Conservation (phyloP, 2,329 filamentous ascomycete genomes). For the Neonectria magnoliae region DNA sequence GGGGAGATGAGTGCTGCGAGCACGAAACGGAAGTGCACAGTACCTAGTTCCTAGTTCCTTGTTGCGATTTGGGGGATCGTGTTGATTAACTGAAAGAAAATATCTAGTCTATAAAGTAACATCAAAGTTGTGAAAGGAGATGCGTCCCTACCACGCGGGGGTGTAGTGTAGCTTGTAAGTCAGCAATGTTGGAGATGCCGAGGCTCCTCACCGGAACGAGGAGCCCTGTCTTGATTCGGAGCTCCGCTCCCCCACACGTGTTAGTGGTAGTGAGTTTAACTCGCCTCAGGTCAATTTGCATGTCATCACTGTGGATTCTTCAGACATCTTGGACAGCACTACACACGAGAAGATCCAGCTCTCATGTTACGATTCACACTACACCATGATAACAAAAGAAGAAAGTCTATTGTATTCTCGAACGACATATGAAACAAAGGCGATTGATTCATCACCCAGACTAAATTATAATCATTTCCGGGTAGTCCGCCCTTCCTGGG, state of each 20-base stretch:
- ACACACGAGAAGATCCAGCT: neutral
- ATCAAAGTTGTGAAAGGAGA: neutral
- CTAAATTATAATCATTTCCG: slow-evolving; percentile 44
- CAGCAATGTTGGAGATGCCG: slow-evolving; percentile 35
- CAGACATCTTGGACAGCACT: too few relatives aligned
- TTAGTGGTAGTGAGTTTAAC: neutral
- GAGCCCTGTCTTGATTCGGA: slow-evolving; percentile 22
- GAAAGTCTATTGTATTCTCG: slow-evolving; percentile 39
- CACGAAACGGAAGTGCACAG: neutral
- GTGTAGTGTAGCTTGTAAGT: neutral
- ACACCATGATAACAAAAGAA: slow-evolving; percentile 14
- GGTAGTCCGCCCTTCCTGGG: slow-evolving; percentile 38
- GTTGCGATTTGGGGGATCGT: neutral
- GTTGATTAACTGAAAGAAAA: neutral
- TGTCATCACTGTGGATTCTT: neutral
- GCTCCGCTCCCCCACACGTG: slow-evolving; percentile 17
- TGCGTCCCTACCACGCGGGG: slow-evolving; percentile 4
- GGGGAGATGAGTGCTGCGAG: neutral
- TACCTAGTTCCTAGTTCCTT: too few relatives aligned
- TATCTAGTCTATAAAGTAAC: neutral
- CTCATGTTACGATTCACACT: slow-evolving; percentile 1
- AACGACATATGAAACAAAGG: slow-evolving; percentile 37
- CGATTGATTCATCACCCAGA: slow-evolving; percentile 38
- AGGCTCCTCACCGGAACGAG: slow-evolving; percentile 29
- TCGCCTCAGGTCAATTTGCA: neutral